Percentiles rank a stretch among this genome's conserved stretches.
phyloP scores from a whole-genome alignment of 768 basidiomycete genomes.

The Lactarius quietus region DNA sequence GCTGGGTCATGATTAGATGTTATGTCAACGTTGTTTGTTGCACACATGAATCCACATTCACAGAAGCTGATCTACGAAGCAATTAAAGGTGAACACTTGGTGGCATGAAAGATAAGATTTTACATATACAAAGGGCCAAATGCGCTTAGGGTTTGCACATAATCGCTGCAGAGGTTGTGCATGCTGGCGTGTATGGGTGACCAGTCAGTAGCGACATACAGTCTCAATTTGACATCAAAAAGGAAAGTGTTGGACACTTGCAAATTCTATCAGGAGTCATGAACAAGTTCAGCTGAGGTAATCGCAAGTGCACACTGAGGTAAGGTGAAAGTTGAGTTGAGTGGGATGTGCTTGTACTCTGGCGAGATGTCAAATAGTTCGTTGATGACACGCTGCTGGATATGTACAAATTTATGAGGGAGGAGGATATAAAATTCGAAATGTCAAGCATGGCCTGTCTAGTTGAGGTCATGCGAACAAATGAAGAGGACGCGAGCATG shows the following conservation, averaged over 20 bases:
- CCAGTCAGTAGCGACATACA: slow-evolving; percentile 92
- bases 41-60: slow-evolving; percentile 37
- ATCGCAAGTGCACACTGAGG: slow-evolving; percentile 57
- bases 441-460: not conserved
- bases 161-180: slow-evolving; percentile 88
- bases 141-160: slow-evolving; percentile 79
- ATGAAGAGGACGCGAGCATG: slow-evolving; percentile 26
- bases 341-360: slow-evolving; percentile 73
- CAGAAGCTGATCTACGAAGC: slow-evolving; percentile 13
- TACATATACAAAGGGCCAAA: slow-evolving; percentile 87
- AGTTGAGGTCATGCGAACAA: not conserved
- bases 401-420: slow-evolving; percentile 88
- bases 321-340: slow-evolving; percentile 90
- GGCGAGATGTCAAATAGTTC: slow-evolving; percentile 70
- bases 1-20: slow-evolving; percentile 70
- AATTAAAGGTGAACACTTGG: slow-evolving; percentile 7
- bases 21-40: slow-evolving; percentile 79
- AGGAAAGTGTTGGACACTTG: slow-evolving; percentile 92
- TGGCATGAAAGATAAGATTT: slow-evolving; percentile 13
- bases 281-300: not conserved
- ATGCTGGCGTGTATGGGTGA: slow-evolving; percentile 88
- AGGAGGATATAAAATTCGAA: slow-evolving; percentile 7
- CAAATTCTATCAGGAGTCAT: slow-evolving; percentile 57
- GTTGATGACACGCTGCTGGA: slow-evolving; percentile 82
- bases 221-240: slow-evolving; percentile 78